A percentile compares a stretch with the other conserved stretches of the same genome.
Conservation (phyloP, 352 stramenopile genomes). For the Phytophthora lateralis region DNA sequence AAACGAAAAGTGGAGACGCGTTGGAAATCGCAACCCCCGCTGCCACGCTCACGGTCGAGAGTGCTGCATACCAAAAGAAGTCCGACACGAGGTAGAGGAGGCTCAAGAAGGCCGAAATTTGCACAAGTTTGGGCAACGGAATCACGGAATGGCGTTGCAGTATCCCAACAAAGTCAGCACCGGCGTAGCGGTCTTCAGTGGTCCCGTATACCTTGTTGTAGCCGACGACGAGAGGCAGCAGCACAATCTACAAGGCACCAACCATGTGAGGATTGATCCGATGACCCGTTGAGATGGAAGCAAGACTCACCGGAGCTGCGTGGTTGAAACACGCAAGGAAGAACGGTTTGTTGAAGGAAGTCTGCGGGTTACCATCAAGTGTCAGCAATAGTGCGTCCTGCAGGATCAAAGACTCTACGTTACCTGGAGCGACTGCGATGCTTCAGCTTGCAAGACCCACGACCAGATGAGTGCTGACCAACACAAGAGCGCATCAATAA, state of each 20-base stretch:
- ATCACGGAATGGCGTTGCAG: slow-evolving; percentile 50
- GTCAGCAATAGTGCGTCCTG: too few relatives aligned
- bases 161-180: slow-evolving; percentile 25
- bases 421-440: slow-evolving; percentile 37
- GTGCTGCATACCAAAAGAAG: slow-evolving; percentile 65
- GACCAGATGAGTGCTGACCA: slow-evolving; percentile 35
- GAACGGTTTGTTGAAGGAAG: slow-evolving; percentile 46
- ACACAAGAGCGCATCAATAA: neutral
- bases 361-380: neutral
- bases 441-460: slow-evolving; percentile 38
- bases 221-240: slow-evolving; percentile 42
- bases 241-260: slow-evolving; percentile 27
- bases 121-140: slow-evolving; percentile 33
- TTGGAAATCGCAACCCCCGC: slow-evolving; percentile 64
- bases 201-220: slow-evolving; percentile 44
- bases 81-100: slow-evolving; percentile 51
- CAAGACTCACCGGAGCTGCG: slow-evolving; percentile 33
- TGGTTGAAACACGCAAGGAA: slow-evolving; percentile 70
- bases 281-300: neutral
- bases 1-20: slow-evolving; percentile 65
- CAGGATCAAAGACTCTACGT: neutral
- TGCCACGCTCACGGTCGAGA: slow-evolving; percentile 53
- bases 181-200: slow-evolving; percentile 23
- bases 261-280: neutral
- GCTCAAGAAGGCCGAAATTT: slow-evolving; percentile 47